Conservation (phyloP, 257 asterid genomes). For the Avicennia marina region DNA sequence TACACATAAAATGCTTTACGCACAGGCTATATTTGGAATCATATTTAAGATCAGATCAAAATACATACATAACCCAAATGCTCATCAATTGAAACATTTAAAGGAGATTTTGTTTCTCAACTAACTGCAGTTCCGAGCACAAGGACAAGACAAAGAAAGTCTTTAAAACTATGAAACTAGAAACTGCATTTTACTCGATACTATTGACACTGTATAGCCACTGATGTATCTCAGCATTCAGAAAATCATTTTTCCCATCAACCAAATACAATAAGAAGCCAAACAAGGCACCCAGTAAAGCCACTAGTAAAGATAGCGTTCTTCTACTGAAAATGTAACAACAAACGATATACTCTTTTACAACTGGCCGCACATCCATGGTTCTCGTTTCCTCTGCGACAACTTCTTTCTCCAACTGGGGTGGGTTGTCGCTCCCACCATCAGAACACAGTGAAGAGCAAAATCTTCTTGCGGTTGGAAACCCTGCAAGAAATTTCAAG, state of each 20-base stretch:
- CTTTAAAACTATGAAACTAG: not conserved
- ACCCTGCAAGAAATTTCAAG: conserved; percentile 20
- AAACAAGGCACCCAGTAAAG: not conserved
- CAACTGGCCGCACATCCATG: conserved; percentile 17
- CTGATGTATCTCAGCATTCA: not conserved
- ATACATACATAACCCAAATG: not conserved
- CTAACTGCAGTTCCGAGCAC: not conserved
- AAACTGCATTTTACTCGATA: not conserved
- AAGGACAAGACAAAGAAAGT: no score
- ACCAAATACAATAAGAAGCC: not conserved
- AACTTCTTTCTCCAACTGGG: conserved; percentile 21
- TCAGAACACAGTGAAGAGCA: conserved; percentile 16
- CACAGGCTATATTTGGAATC: not conserved
- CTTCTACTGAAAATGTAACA: not conserved
- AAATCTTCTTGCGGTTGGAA: conserved; percentile 24
- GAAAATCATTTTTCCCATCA: not conserved
- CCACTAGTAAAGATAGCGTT: not conserved
- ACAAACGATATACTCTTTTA: conserved; percentile 24
- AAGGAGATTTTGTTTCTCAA: not conserved
- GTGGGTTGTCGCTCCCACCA: conserved; percentile 15
- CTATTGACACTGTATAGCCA: not conserved
- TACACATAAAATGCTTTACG: not conserved
- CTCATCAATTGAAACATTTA: not conserved
- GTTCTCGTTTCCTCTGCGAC: conserved; percentile 22
- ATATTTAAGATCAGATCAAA: not conserved